phyloP scores from a whole-genome alignment of 805 yeast species.

The Metschnikowia santaceciliae region DNA sequence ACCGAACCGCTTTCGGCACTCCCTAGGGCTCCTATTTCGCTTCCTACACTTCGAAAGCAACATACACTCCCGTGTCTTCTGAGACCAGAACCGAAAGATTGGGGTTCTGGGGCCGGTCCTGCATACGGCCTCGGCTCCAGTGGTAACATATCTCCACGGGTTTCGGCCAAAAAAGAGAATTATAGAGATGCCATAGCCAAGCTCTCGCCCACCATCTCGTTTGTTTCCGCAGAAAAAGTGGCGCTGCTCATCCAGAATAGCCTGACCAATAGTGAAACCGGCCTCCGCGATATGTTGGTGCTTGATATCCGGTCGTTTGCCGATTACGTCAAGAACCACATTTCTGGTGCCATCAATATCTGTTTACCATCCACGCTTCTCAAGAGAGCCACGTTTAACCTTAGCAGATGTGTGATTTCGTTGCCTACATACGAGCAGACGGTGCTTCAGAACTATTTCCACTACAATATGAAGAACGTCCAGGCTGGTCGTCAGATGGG shows the following conservation, averaged over 20 bases:
- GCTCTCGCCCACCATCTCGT: constrained; percentile 21
- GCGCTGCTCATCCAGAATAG: constrained; percentile 12
- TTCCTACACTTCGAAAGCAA: constrained; percentile 12
- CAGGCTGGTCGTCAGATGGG: not conserved
- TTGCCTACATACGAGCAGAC: constrained; percentile 50
- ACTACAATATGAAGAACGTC: constrained; percentile 9
- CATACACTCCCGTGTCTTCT: constrained; percentile 9
- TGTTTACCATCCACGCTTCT: constrained; percentile 88
- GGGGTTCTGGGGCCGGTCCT: not conserved
- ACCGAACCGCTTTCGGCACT: not conserved
- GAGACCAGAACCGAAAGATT: not conserved
- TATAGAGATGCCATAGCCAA: constrained; percentile 21
- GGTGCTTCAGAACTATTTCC: constrained; percentile 36
- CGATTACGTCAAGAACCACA: constrained; percentile 58
- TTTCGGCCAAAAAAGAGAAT: constrained; percentile 11
- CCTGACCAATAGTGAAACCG: constrained; percentile 4
- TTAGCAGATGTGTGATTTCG: constrained; percentile 59
- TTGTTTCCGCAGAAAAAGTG: constrained; percentile 15
- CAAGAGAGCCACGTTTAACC: constrained; percentile 67
- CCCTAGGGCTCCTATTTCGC: not conserved
- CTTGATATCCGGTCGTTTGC: constrained; percentile 81
- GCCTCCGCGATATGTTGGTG: constrained; percentile 33
- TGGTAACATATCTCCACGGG: not conserved
- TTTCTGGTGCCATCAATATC: constrained; percentile 63
- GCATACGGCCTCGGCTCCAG: not conserved